Conservation (phyloP, 352 stramenopile genomes). For the Halophytophthora polymorphica region DNA sequence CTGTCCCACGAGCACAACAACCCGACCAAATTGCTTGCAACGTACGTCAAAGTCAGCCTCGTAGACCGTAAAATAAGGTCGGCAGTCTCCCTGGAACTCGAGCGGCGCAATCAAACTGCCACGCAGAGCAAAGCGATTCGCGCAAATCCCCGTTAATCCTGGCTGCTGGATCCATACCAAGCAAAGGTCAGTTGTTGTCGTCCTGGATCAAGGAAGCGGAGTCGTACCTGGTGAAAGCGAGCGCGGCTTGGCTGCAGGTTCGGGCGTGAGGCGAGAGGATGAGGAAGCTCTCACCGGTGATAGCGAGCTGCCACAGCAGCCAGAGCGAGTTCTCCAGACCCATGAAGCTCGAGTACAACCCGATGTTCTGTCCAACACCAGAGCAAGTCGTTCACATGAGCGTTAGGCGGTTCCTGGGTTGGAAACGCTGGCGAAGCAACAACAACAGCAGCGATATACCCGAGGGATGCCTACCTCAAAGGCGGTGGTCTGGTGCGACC, state of each 20-base stretch:
- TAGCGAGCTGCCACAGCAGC: slow-evolving; percentile 83
- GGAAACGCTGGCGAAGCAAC: background rate
- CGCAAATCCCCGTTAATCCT: no score
- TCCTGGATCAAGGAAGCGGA: background rate
- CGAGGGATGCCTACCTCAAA: slow-evolving; percentile 47
- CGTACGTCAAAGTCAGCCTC: slow-evolving; percentile 81
- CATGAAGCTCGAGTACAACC: slow-evolving; percentile 83
- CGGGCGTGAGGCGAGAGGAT: slow-evolving; percentile 75
- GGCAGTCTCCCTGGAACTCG: slow-evolving; percentile 75
- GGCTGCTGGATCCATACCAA: no score
- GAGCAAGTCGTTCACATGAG: background rate
- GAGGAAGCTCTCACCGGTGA: slow-evolving; percentile 78
- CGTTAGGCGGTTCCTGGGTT: background rate
- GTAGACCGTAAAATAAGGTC: slow-evolving; percentile 86
- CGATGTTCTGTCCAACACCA: slow-evolving; percentile 46
- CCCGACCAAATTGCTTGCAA: background rate
- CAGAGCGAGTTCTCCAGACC: slow-evolving; percentile 70
- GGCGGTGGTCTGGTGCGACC: slow-evolving; percentile 37
- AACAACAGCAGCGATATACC: background rate
- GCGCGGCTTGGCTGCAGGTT: slow-evolving; percentile 76
- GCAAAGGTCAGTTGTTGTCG: background rate
- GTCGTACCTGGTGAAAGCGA: slow-evolving; percentile 72
- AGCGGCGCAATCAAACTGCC: slow-evolving; percentile 77
- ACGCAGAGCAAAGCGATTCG: background rate
- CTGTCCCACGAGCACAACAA: background rate